Percentiles rank a stretch among this genome's conserved stretches.
These are phyloP conservation scores for Mycena sp. DNA, from an alignment of 1,284 basidiomycete species.

Conservation along the genomic window DNA sequence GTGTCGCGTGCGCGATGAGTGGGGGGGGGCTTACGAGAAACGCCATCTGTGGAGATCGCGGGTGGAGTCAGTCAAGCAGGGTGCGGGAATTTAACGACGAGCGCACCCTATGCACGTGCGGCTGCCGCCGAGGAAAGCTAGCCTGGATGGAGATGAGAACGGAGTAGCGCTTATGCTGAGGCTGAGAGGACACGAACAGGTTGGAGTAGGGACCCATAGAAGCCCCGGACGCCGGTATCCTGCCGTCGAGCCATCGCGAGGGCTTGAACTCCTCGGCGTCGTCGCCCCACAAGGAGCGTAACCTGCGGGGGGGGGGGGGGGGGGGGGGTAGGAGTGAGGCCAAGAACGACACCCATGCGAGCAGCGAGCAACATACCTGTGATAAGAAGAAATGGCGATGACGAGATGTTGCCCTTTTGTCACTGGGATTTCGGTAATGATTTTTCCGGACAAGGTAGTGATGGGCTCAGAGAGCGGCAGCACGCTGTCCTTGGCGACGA, in stretches of 20 bases:
- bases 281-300: constrained; percentile 39
- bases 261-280: constrained; percentile 41
- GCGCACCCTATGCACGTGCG: constrained; percentile 44
- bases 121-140: constrained; percentile 34
- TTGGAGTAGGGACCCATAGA: constrained; percentile 50
- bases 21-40: constrained; percentile 15
- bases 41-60: constrained; percentile 16
- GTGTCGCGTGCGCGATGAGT: too few species aligned
- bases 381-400: constrained; percentile 37
- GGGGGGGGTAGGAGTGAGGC: too few species aligned
- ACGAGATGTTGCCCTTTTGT: constrained; percentile 32
- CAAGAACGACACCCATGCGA: too few species aligned
- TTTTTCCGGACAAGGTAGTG: constrained; percentile 50
- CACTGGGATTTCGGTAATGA: constrained; percentile 45
- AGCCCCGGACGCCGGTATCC: not conserved
- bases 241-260: constrained; percentile 25
- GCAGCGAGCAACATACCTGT: constrained; percentile 27
- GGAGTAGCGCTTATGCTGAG: constrained; percentile 24
- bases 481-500: constrained; percentile 61
- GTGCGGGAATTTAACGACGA: constrained; percentile 33
- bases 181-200: constrained; percentile 56
- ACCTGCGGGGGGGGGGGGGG: too few species aligned
- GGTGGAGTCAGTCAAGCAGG: not conserved
- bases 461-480: constrained; percentile 62
- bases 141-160: constrained; percentile 39